A percentile compares a stretch with the other conserved stretches of the same genome.
Conservation (phyloP, 495 filamentous ascomycete genomes). For the Aspergillus bertholletiae region DNA sequence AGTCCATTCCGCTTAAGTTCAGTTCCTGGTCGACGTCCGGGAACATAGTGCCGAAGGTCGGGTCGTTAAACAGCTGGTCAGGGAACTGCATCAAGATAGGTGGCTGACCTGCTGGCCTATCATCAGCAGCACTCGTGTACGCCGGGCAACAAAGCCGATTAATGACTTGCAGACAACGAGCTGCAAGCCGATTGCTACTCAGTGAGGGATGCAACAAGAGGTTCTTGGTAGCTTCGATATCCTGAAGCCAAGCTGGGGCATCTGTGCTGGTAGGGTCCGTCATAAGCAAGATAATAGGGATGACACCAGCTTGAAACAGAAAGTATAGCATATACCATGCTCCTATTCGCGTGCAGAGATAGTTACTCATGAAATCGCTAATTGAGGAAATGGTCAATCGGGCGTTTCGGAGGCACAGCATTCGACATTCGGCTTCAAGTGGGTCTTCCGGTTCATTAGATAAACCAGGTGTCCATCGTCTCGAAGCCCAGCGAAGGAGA, state of each 20-base stretch:
- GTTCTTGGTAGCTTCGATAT: constrained; percentile 44
- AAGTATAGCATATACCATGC: constrained; percentile 56
- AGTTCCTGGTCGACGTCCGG: constrained; percentile 35
- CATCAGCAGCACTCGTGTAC: constrained; percentile 10
- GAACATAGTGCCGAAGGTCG: constrained; percentile 37
- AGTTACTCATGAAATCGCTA: constrained; percentile 38
- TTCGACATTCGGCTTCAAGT: constrained; percentile 38
- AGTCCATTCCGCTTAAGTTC: constrained; percentile 37
- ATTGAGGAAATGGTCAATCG: constrained; percentile 43
- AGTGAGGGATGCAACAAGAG: constrained; percentile 42
- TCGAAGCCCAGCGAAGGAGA: constrained; percentile 46
- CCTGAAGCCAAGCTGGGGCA: constrained; percentile 41
- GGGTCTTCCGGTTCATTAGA: constrained; percentile 34
- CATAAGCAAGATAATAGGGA: constrained; percentile 49
- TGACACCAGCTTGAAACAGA: constrained; percentile 51
- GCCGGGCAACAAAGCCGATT: constrained; percentile 40
- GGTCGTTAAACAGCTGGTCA: constrained; percentile 37
- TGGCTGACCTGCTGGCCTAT: constrained; percentile 12
- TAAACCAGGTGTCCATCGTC: constrained; percentile 37
- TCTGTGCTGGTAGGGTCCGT: constrained; percentile 43
- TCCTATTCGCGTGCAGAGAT: constrained; percentile 40
- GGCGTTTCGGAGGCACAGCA: constrained; percentile 42
- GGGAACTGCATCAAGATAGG: constrained; percentile 39
- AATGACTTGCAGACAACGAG: constrained; percentile 42
- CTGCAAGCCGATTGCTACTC: constrained; percentile 40